phyloP scores from a whole-genome alignment of 192 early-diverging fungal species.

The Backusella tarrabulga region DNA sequence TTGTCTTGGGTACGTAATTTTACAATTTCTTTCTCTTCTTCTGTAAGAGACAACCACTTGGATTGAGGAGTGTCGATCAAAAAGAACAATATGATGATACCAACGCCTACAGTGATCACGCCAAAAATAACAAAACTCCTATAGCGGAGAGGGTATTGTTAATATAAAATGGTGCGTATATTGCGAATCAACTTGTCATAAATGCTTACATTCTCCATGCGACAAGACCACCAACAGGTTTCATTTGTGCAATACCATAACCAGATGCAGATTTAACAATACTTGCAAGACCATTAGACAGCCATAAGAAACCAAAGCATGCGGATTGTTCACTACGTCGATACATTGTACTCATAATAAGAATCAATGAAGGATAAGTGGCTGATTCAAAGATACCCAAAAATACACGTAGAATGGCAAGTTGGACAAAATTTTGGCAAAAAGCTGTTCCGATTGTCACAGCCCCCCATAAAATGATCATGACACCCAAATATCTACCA shows the following conservation, averaged over 20 bases:
- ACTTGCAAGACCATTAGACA: conserved; percentile 14
- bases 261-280: neutral
- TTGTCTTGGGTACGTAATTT: conserved; percentile 19
- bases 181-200: neutral
- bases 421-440: conserved; percentile 1
- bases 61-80: conserved; percentile 18
- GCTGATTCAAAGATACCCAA: conserved; percentile 20
- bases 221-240: neutral
- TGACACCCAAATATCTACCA: conserved; percentile 3
- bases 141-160: neutral
- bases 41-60: conserved; percentile 5
- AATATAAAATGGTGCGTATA: neutral
- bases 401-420: conserved; percentile 13
- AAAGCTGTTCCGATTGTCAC: conserved; percentile 1
- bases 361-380: conserved; percentile 9
- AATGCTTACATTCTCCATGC: conserved; percentile 14
- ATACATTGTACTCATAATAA: conserved; percentile 22
- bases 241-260: conserved; percentile 23
- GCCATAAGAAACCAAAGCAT: conserved; percentile 13
- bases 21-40: conserved; percentile 21
- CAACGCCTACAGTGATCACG: conserved; percentile 3
- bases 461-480: conserved; percentile 10
- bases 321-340: conserved; percentile 7
- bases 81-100: conserved; percentile 13
- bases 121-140: conserved; percentile 26